A percentile compares a stretch with the other conserved stretches of the same genome.
These are phyloP conservation scores for Chaetomium olivaceum DNA, from an alignment of 2,329 filamentous ascomycete genomes.

Conservation along the genomic window DNA sequence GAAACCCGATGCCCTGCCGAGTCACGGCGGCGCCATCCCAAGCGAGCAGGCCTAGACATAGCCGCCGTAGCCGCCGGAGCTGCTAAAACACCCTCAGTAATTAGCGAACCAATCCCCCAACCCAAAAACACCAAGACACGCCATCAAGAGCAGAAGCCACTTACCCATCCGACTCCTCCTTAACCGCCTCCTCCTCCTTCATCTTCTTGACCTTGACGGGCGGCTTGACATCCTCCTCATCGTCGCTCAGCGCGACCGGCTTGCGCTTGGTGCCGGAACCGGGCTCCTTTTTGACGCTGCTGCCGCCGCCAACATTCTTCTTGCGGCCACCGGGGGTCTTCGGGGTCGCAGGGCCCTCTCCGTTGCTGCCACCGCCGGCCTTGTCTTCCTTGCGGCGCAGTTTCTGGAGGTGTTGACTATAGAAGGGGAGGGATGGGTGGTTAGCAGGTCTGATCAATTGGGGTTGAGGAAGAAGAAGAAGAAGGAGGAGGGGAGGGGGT, in stretches of 20 bases:
- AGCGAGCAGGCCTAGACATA: background rate
- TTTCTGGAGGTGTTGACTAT: slow-evolving; percentile 42
- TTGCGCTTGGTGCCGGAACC: slow-evolving; percentile 24
- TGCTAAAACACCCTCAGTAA: background rate
- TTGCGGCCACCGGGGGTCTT: slow-evolving; percentile 28
- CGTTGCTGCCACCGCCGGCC: slow-evolving; percentile 6
- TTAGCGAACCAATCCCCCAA: background rate
- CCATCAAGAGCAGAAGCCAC: background rate
- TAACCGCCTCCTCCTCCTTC: slow-evolving; percentile 19
- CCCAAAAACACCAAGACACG: background rate
- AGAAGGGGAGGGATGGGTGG: background rate
- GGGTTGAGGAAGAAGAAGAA: background rate
- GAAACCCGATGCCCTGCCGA: background rate
- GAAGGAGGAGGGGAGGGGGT: slow-evolving; percentile 16
- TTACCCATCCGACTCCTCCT: slow-evolving; percentile 9
- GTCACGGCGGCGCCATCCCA: background rate
- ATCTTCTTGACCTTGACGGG: slow-evolving; percentile 21
- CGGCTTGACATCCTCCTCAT: slow-evolving; percentile 25
- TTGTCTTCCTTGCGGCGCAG: slow-evolving; percentile 36
- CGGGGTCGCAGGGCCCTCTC: slow-evolving; percentile 20
- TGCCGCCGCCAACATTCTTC: background rate
- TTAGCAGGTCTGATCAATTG: background rate
- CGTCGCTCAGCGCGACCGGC: slow-evolving; percentile 6
- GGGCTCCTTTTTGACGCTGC: slow-evolving; percentile 15
- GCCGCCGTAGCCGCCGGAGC: background rate